Conservation (phyloP, 495 filamentous ascomycete genomes). For the Neurospora sp. region DNA sequence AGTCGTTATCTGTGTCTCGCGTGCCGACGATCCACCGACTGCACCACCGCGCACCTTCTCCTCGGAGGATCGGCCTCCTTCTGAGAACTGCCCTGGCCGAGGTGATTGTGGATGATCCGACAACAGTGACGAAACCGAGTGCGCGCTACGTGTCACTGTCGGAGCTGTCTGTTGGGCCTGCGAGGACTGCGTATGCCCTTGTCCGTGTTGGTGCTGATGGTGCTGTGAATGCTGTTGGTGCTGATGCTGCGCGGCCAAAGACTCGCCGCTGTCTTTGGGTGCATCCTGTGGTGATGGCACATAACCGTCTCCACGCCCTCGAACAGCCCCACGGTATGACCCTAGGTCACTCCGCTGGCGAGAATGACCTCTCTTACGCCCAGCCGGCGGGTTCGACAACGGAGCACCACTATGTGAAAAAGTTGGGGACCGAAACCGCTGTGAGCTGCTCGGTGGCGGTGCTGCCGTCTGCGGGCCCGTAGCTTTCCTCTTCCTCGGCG, state of each 20-base stretch:
- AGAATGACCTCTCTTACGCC: conserved; percentile 54
- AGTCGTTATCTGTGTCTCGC: conserved; percentile 24
- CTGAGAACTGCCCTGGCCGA: conserved; percentile 14
- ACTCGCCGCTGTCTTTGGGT: conserved; percentile 15
- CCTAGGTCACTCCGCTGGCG: conserved; percentile 61
- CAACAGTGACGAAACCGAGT: conserved; percentile 39
- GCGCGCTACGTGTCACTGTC: conserved; percentile 22
- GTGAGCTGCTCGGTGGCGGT: conserved; percentile 43
- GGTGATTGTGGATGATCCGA: conserved; percentile 34
- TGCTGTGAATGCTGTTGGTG: neutral
- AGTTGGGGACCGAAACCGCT: conserved; percentile 45
- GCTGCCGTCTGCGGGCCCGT: conserved; percentile 49
- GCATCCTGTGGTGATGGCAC: conserved; percentile 28
- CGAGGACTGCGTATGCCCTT: conserved; percentile 5
- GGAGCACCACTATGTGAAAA: conserved; percentile 46
- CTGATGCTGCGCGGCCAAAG: conserved; percentile 1
- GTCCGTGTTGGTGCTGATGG: conserved; percentile 6
- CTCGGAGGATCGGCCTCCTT: conserved; percentile 15
- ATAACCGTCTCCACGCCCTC: conserved; percentile 26
- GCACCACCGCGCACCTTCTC: conserved; percentile 21
- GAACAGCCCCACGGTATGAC: conserved; percentile 32
- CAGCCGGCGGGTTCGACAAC: conserved; percentile 43
- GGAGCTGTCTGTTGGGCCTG: conserved; percentile 9
- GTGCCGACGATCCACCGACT: conserved; percentile 24
- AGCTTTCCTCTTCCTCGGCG: conserved; percentile 67